phyloP scores from a whole-genome alignment of 192 early-diverging fungal genomes.

The Umbelopsis isabellina region DNA sequence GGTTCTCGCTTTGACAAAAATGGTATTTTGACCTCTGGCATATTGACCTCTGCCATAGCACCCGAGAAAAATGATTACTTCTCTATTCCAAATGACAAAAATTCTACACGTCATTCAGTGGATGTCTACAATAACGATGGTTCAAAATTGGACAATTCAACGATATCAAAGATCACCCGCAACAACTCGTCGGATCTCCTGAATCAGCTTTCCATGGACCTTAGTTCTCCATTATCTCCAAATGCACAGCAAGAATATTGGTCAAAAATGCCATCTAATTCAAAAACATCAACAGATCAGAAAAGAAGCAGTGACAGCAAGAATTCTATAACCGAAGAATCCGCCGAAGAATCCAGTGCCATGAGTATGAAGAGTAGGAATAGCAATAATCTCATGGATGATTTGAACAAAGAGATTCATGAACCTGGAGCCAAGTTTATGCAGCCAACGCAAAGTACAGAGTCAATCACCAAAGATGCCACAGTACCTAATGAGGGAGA shows the following conservation, averaged over 20 bases:
- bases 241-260: conserved; percentile 17
- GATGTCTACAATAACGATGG: conserved; percentile 42
- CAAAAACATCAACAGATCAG: neutral
- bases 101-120: conserved; percentile 32
- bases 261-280: neutral
- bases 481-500: conserved; percentile 23
- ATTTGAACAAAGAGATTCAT: conserved; percentile 36
- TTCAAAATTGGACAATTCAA: conserved; percentile 15
- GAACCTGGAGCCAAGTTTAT: conserved; percentile 36
- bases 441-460: conserved; percentile 21
- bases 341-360: neutral
- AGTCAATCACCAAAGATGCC: conserved; percentile 27
- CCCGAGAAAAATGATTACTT: conserved; percentile 16
- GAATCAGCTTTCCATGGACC: neutral
- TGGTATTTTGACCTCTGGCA: conserved; percentile 16
- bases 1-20: conserved; percentile 2
- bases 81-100: neutral
- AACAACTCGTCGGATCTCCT: neutral
- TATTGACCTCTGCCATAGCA: neutral
- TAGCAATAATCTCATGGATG: conserved; percentile 26
- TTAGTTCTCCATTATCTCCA: conserved; percentile 7
- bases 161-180: conserved; percentile 10
- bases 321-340: neutral
- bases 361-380: neutral
- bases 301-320: neutral